These are phyloP conservation scores for Chlorella sp. DNA, from an alignment of 139 green algal genomes.

Conservation along the genomic window DNA sequence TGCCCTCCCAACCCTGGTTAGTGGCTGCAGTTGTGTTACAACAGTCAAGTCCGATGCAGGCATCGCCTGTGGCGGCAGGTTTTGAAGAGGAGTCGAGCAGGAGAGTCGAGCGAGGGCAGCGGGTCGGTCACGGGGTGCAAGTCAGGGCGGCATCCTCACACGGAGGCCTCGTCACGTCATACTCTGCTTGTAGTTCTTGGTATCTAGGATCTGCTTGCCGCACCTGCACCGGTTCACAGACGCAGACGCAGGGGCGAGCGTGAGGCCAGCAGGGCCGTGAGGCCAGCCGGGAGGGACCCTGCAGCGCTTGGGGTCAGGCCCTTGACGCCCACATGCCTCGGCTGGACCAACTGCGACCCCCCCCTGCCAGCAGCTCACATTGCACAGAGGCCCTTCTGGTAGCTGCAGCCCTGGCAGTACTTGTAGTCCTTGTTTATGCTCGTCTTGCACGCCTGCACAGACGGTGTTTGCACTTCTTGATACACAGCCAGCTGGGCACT, in stretches of 20 bases:
- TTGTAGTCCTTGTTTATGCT: constrained; percentile 52
- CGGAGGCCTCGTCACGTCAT: neutral
- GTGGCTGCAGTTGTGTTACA: no score
- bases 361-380: neutral
- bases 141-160: neutral
- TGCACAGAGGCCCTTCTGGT: constrained; percentile 10
- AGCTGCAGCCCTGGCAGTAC: constrained; percentile 66
- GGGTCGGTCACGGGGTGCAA: neutral
- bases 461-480: neutral
- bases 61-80: no score
- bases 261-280: neutral
- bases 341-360: no score
- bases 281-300: no score
- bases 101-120: neutral
- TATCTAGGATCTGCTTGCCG: constrained; percentile 28
- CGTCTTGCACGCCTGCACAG: constrained; percentile 56
- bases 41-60: no score
- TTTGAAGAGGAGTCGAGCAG: no score
- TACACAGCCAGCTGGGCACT: no score
- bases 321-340: no score
- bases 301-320: no score
- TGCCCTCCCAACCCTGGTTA: no score
- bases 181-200: constrained; percentile 21
- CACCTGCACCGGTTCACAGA: no score
- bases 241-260: no score